Base-by-base conservation (phyloP, 176 grass and related monocot genomes). In the Pharus latifolius region DNA sequence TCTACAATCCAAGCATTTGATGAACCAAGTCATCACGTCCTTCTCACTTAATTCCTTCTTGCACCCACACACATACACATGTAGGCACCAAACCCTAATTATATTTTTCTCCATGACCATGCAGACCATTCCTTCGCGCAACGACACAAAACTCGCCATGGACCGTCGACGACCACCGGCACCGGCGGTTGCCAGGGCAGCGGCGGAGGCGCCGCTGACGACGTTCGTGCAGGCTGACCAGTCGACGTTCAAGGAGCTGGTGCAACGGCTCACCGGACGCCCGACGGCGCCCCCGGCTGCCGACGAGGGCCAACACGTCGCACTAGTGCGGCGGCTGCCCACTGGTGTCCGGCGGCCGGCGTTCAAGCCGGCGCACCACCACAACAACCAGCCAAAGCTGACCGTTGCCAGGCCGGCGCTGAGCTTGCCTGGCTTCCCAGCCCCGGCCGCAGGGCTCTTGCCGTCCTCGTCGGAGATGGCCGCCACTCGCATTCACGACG, bases 211-310 rank as follows among this genome's bases (percentile, higher is more conserved):
- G 7, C 76, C 76, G 29, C 64, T 77, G 46, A 86, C 83, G 28
- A 86, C 83, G 33, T 86, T 80, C 22, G 70, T 86, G 34, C 83
- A 76, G 25, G 67, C 77, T 37, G 83, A 86, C 46, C 69, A 70
- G 32, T 24, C 77, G 63, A 51, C 77, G 55, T 86, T 86, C 63
- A 86, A 86, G 61, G 83, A 86, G 44, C 77, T 86, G 16, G 83
- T 81, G 24, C 83, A 86, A 68, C 70, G 83, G 20, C 83, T 86
- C 54, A 86, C 83, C 19, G 83, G 83, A 32, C 83, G 52, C 26
- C 47, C 32, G n/a, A n/a, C n/a, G n/a, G n/a, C n/a, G n/a, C n/a
- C n/a, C n/a, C n/a, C 46, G 22, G 23, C 23, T 3, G 26, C 23
- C 55, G 22, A 43, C 11, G 35, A 75, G 19, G 44, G 31, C 32